Conservation (phyloP, 75 land plant genomes). For the Chamaecyparis obtusa region DNA sequence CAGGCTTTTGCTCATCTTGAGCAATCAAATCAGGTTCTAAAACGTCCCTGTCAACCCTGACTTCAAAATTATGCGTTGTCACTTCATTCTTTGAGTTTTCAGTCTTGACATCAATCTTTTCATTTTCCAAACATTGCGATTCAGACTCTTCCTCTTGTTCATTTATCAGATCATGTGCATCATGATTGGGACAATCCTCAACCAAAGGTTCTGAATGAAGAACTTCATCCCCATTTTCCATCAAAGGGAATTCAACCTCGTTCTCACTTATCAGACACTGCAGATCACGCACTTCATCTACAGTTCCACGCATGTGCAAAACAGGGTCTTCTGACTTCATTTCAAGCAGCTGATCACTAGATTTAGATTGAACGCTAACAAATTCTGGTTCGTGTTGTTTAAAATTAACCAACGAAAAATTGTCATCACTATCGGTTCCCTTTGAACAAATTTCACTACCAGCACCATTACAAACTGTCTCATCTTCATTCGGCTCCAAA, state of each 20-base stretch:
- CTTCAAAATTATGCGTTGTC: not conserved
- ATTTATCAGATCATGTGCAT: not conserved
- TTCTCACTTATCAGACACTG: conserved; percentile 3
- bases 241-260: not conserved
- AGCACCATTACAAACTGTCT: not conserved
- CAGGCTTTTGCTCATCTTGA: not conserved
- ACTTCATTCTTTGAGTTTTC: not conserved
- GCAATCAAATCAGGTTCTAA: not conserved
- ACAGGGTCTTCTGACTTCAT: not conserved
- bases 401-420: not conserved
- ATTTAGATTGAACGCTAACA: not conserved
- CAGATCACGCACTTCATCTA: not conserved
- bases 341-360: not conserved
- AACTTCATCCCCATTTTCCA: not conserved
- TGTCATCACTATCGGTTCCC: not conserved
- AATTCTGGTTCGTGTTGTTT: not conserved
- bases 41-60: not conserved
- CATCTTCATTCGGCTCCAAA: not conserved
- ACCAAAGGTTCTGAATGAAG: not conserved
- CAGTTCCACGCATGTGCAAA: not conserved
- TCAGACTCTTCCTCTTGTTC: not conserved
- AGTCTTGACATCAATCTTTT: not conserved
- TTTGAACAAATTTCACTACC: not conserved
- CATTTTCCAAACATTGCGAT: not conserved
- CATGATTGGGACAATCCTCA: not conserved